Evolutionary conservation across 1,139 yeast species (phyloP), one percentile per base, ranked within the genome.

Genomic region (Zygosaccharomyces pseudobailii): DNA sequence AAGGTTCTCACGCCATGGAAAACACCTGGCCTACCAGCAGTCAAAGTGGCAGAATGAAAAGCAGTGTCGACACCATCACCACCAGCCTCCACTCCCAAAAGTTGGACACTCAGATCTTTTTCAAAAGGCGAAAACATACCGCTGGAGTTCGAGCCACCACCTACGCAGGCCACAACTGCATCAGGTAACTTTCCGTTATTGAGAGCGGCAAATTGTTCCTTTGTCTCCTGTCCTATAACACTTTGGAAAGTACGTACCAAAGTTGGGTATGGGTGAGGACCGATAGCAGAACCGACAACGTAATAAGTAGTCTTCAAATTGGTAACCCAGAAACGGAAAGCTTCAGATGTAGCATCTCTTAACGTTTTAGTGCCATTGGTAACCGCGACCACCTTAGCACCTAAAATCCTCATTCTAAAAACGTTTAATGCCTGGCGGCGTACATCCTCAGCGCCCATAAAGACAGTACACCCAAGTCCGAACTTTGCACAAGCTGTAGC

Each of bases 401-500:
- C 99, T 55, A 92, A 76, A 49, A 92, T 83, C 69, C 89, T 80
- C 96, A 92, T 92, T 75, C 99, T 82, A 76, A 92, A 92, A 40
- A 92, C 99, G 65, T 92, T 92, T 55, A 92, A 76, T 10, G 98
- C 97, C 76, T 92, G 99, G 71, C 99, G 87, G 69, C 97, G 86
- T 42, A 87, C 96, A 72, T 92, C 99, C 71, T 92, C 98, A 42
- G 97, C 97, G 53, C 99, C 99, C 99, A 92, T 92, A 65, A 81
- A 92, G 33, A 92, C 95, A n/a, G 88, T 87, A 74, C 98, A 92
- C 65, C 86, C 81, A 70, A 92, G 69, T 45, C 98, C 98, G 60
- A 92, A 92, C 69, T 92, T 94, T 56, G 99, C 99, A 72, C 96
- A 90, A 0, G 96, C 97, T 48, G 98, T 92, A 27, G 99, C 99